phyloP scores from a whole-genome alignment of 441 rosid species.

The Gossypium aridum region DNA sequence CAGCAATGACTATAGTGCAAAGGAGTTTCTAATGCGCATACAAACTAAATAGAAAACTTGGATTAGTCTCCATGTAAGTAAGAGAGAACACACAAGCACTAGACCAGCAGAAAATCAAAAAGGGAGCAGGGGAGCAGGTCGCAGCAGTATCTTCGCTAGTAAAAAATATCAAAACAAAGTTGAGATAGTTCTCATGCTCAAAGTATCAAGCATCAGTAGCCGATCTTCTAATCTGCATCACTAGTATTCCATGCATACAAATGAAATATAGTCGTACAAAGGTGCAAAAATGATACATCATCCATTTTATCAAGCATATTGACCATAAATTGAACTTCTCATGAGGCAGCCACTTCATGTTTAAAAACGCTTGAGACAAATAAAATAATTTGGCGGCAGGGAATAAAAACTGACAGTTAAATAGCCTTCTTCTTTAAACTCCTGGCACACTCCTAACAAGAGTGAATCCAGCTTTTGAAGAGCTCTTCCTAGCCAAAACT shows the following conservation, averaged over 20 bases:
- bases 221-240: neutral
- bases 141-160: neutral
- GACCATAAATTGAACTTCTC: neutral
- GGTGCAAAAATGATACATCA: conserved; percentile 2
- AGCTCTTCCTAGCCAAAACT: conserved; percentile 97
- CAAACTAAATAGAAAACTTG: neutral
- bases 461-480: conserved; percentile 95
- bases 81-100: too few species aligned
- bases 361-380: neutral
- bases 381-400: conserved; percentile 1
- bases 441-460: conserved; percentile 88
- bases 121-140: neutral
- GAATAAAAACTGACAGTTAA: conserved; percentile 58
- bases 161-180: neutral
- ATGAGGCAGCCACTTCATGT: neutral
- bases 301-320: neutral
- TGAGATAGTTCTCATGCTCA: neutral
- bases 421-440: conserved; percentile 83
- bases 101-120: neutral
- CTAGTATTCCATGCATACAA: neutral
- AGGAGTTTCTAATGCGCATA: neutral
- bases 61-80: neutral
- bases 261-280: neutral
- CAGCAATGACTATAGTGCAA: neutral
- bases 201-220: neutral